Evolutionary conservation across 768 basidiomycete genomes (phyloP).

Genomic region (Leucosporidium creatinivorum): DNA sequence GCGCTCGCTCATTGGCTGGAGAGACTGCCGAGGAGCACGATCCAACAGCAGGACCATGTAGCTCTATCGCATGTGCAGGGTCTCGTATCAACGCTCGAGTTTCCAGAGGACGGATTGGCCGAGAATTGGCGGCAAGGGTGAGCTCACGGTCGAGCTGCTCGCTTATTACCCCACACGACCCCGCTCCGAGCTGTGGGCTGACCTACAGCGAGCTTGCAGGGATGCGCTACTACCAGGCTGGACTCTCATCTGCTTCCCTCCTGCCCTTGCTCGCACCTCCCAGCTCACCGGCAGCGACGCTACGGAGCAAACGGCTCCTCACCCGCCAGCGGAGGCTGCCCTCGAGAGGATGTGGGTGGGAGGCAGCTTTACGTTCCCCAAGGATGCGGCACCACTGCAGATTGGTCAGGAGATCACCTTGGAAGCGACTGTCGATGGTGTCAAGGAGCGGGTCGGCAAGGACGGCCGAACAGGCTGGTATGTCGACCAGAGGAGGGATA

Average conservation of each 20-base stretch:
- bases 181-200: too few relatives aligned
- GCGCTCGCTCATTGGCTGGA: too few relatives aligned
- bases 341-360: slow-evolving; percentile 3
- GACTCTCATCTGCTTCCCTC: neutral
- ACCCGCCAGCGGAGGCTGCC: neutral
- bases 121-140: too few relatives aligned
- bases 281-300: neutral
- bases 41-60: too few relatives aligned
- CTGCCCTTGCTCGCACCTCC: neutral
- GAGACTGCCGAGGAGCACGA: too few relatives aligned
- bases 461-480: neutral
- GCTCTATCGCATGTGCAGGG: too few relatives aligned
- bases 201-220: neutral
- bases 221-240: neutral
- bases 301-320: neutral
- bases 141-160: too few relatives aligned
- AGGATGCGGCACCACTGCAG: neutral
- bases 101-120: too few relatives aligned
- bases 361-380: neutral
- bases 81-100: too few relatives aligned
- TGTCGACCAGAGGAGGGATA: neutral
- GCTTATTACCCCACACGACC: too few relatives aligned
- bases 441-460: neutral
- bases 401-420: neutral
- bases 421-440: neutral